These are phyloP conservation scores for Raffaelea arxii DNA, from an alignment of 2,329 filamentous ascomycete genomes.

Conservation along the genomic window DNA sequence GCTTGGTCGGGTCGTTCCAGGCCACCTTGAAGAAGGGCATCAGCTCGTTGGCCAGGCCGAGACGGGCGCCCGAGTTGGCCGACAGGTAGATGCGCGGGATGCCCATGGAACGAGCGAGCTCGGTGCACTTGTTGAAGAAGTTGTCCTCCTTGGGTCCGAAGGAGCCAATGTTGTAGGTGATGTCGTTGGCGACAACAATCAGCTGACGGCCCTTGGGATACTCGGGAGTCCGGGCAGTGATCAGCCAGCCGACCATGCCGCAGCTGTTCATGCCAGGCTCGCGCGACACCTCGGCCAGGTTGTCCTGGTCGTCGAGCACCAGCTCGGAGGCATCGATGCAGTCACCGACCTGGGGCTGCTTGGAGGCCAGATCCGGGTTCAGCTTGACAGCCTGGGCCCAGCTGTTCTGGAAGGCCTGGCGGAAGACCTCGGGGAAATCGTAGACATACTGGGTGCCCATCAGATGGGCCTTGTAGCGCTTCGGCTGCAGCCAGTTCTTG, in stretches of 20 bases:
- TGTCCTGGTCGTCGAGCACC: slow-evolving; percentile 89
- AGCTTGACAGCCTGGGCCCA: slow-evolving; percentile 71
- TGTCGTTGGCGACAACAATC: slow-evolving; percentile 96
- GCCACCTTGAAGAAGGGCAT: slow-evolving; percentile 96
- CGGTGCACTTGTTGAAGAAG: slow-evolving; percentile 99
- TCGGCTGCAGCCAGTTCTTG: slow-evolving; percentile 97
- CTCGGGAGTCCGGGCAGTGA: slow-evolving; percentile 89
- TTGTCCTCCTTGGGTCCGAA: slow-evolving; percentile 95
- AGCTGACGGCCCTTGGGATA: slow-evolving; percentile 89
- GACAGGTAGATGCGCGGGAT: slow-evolving; percentile 97
- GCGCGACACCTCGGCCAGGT: slow-evolving; percentile 82
- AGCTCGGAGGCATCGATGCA: slow-evolving; percentile 93
- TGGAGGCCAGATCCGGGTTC: slow-evolving; percentile 63
- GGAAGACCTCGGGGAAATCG: slow-evolving; percentile 98
- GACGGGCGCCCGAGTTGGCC: slow-evolving; percentile 95
- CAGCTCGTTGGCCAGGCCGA: slow-evolving; percentile 92
- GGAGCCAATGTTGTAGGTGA: slow-evolving; percentile 97
- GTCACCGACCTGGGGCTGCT: slow-evolving; percentile 76
- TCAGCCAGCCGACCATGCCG: slow-evolving; percentile 98
- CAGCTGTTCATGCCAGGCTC: slow-evolving; percentile 92
- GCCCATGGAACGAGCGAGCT: slow-evolving; percentile 80
- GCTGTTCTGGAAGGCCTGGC: slow-evolving; percentile 92
- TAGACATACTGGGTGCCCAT: slow-evolving; percentile 99
- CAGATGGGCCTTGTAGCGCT: slow-evolving; percentile 97
- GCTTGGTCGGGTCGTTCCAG: slow-evolving; percentile 78